Conservation (phyloP, 148 eudicot species). For the Diospyros kaki region DNA sequence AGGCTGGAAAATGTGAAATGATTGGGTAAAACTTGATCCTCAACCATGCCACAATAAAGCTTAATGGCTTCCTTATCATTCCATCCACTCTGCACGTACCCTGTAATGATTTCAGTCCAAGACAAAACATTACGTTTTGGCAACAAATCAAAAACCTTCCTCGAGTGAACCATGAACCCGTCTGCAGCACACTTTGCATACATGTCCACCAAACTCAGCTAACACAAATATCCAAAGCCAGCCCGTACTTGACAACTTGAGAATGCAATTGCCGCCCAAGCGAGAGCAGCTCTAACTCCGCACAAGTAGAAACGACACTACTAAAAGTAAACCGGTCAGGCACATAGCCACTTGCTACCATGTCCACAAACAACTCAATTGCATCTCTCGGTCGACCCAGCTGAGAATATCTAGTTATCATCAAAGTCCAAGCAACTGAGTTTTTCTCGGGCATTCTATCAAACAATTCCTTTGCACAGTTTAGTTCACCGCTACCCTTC, state of each 20-base stretch:
- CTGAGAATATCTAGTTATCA: constrained; percentile 46
- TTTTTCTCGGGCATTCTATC: no score
- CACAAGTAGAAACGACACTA: constrained; percentile 13
- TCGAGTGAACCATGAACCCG: constrained; percentile 15
- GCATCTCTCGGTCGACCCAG: constrained; percentile 34
- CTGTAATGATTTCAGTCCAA: constrained; percentile 53
- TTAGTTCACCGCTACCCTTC: constrained; percentile 36
- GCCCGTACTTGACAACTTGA: constrained; percentile 33
- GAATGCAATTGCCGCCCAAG: constrained; percentile 32
- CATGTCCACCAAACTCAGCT: constrained; percentile 21
- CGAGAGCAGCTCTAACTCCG: constrained; percentile 17
- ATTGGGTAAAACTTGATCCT: constrained; percentile 28
- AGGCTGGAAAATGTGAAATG: no score
- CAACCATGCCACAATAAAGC: constrained; percentile 41
- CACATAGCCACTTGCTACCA: constrained; percentile 34
- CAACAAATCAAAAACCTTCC: no score
- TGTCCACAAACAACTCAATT: constrained; percentile 38
- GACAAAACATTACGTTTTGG: constrained; percentile 47
- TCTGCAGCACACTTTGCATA: constrained; percentile 38
- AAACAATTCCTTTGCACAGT: constrained; percentile 12
- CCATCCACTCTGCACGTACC: constrained; percentile 22
- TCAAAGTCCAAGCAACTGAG: background rate
- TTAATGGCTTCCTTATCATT: constrained; percentile 35
- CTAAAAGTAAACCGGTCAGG: constrained; percentile 48
- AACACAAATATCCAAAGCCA: constrained; percentile 37